Conservation (phyloP, 2,329 filamentous ascomycete genomes). For the Nigrograna mackinnonii region DNA sequence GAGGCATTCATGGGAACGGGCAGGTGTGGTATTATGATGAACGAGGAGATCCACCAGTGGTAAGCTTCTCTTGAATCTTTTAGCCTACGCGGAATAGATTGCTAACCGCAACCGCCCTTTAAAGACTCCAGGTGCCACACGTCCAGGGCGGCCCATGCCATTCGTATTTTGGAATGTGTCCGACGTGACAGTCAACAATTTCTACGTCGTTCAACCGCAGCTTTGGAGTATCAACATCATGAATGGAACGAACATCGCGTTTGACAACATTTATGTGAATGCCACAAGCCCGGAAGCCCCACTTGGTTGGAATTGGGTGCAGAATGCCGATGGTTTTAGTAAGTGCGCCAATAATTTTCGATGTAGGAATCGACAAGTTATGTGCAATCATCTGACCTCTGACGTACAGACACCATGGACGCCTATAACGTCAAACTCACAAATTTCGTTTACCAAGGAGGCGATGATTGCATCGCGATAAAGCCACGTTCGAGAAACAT, state of each 20-base stretch:
- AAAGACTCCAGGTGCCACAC: constrained; percentile 34
- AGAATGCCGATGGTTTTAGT: constrained; percentile 60
- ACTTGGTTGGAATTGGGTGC: constrained; percentile 58
- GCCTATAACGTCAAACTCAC: constrained; percentile 52
- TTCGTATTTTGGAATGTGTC: constrained; percentile 63
- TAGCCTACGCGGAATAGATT: neutral
- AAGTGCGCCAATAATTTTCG: neutral
- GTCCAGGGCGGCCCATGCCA: constrained; percentile 59
- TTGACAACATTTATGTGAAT: constrained; percentile 56
- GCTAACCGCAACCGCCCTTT: neutral
- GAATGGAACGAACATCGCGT: constrained; percentile 58
- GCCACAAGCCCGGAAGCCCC: constrained; percentile 55
- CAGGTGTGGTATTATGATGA: constrained; percentile 59
- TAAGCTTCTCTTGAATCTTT: neutral
- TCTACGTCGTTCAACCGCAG: constrained; percentile 55
- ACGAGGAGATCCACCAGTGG: constrained; percentile 25
- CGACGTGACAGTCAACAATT: constrained; percentile 58
- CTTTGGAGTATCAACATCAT: constrained; percentile 62
- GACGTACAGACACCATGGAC: constrained; percentile 55
- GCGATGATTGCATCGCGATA: constrained; percentile 64
- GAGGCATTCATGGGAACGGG: constrained; percentile 60
- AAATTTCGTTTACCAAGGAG: constrained; percentile 59
- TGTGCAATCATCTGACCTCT: constrained; percentile 12
- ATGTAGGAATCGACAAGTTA: constrained; percentile 13
- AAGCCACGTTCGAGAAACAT: constrained; percentile 67